phyloP scores from a whole-genome alignment of 306 rosid species.

The Casuarina equisetifolia region DNA sequence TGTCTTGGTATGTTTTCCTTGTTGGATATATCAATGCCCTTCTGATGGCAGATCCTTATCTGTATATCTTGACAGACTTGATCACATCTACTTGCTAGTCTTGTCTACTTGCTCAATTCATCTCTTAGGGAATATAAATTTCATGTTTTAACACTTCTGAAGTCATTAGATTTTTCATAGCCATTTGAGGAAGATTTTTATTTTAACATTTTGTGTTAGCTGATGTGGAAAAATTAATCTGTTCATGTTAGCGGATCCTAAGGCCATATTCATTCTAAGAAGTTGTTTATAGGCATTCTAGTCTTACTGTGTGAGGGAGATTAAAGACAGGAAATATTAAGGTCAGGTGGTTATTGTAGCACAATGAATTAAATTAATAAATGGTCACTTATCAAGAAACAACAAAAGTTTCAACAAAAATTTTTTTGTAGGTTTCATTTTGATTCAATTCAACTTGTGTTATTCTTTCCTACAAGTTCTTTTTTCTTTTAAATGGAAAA shows the following conservation, averaged over 20 bases:
- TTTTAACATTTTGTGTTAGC: background rate
- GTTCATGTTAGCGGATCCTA: background rate
- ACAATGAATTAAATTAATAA: background rate
- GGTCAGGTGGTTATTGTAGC: background rate
- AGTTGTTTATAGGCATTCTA: background rate
- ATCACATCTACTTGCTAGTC: background rate
- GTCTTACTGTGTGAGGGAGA: background rate
- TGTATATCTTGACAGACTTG: background rate
- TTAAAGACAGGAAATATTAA: background rate
- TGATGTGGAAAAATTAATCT: background rate
- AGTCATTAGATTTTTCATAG: background rate
- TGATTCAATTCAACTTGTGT: background rate
- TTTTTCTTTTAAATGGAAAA: background rate
- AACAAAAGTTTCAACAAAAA: background rate
- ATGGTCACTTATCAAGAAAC: background rate
- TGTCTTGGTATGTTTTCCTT: background rate
- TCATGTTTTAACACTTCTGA: background rate
- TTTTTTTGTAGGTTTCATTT: background rate
- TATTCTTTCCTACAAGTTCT: background rate
- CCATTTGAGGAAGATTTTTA: background rate
- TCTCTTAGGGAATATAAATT: background rate
- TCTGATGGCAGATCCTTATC: background rate
- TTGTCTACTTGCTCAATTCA: background rate
- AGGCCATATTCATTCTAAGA: background rate
- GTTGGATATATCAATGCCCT: conserved; percentile 3